phyloP scores from a whole-genome alignment of 1,284 basidiomycete species.

The Volvariella volvacea region DNA sequence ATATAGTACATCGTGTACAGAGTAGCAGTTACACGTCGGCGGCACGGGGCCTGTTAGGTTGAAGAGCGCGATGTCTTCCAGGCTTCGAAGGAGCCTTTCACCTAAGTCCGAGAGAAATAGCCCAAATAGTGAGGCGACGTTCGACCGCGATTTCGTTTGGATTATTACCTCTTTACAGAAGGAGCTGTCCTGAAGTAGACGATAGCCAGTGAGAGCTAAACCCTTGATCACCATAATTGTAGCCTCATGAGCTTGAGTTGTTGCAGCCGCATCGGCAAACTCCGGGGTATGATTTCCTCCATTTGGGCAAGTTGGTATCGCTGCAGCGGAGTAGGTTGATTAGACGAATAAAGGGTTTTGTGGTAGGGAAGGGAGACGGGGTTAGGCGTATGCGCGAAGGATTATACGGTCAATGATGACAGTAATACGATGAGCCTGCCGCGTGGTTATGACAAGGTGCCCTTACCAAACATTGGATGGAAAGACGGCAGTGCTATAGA shows the following conservation, averaged over 20 bases:
- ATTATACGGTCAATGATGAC: background rate
- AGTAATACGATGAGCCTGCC: too few species aligned
- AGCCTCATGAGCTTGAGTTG: constrained; percentile 47
- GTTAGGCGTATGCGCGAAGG: constrained; percentile 3
- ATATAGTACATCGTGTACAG: too few species aligned
- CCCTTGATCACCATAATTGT: constrained; percentile 52
- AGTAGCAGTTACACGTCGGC: too few species aligned
- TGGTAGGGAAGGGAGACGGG: background rate
- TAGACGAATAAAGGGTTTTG: background rate
- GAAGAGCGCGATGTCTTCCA: constrained; percentile 8
- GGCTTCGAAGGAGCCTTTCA: constrained; percentile 22
- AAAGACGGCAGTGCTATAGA: constrained; percentile 37
- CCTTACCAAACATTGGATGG: constrained; percentile 41
- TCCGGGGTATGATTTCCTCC: constrained; percentile 61
- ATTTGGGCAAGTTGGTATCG: constrained; percentile 47
- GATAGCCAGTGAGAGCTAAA: constrained; percentile 50
- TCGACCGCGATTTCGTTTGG: constrained; percentile 13
- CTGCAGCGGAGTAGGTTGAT: constrained; percentile 16
- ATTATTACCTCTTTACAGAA: constrained; percentile 33
- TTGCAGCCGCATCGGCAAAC: constrained; percentile 50
- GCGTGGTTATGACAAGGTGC: background rate
- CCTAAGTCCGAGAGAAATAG: constrained; percentile 23
- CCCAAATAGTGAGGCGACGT: background rate
- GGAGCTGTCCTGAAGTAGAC: constrained; percentile 46
- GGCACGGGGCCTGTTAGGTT: too few species aligned